Percentiles rank a stretch among this genome's conserved stretches.
These are phyloP conservation scores for Ceratobasidium sp. DNA, from an alignment of 1,284 basidiomycete genomes.

Conservation along the genomic window DNA sequence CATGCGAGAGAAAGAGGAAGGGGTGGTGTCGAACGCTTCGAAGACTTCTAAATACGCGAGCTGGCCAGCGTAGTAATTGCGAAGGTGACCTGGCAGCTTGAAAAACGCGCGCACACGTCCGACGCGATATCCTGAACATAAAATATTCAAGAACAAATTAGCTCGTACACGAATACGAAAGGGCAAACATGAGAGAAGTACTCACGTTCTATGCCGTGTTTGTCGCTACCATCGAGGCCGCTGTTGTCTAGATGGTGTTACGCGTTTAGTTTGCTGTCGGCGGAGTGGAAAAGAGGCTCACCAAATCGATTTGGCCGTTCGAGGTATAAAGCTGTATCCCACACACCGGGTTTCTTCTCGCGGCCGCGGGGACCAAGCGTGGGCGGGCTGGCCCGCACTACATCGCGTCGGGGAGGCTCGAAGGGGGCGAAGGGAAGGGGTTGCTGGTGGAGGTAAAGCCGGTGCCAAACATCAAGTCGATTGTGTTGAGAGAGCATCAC, in stretches of 20 bases:
- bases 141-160: too few species aligned
- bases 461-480: slow-evolving; percentile 5
- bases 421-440: slow-evolving; percentile 14
- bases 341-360: background rate
- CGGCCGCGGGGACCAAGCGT: background rate
- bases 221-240: too few species aligned
- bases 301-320: background rate
- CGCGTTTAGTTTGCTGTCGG: too few species aligned
- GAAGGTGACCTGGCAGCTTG: background rate
- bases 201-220: too few species aligned
- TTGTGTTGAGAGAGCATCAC: background rate
- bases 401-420: background rate
- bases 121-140: slow-evolving; percentile 1
- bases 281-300: background rate
- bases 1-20: background rate
- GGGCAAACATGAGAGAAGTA: too few species aligned
- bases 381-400: slow-evolving; percentile 1
- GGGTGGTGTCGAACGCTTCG: background rate
- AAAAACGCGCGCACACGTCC: slow-evolving; percentile 8
- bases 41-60: background rate
- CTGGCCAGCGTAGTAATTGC: background rate
- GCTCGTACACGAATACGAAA: too few species aligned
- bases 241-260: too few species aligned
- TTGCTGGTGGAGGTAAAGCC: slow-evolving; percentile 14
- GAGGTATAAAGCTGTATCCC: slow-evolving; percentile 1